A percentile compares a stretch with the other conserved stretches of the same genome.
These are phyloP conservation scores for Potentilla sterilis DNA, from an alignment of 306 rosid species.

Conservation along the genomic window DNA sequence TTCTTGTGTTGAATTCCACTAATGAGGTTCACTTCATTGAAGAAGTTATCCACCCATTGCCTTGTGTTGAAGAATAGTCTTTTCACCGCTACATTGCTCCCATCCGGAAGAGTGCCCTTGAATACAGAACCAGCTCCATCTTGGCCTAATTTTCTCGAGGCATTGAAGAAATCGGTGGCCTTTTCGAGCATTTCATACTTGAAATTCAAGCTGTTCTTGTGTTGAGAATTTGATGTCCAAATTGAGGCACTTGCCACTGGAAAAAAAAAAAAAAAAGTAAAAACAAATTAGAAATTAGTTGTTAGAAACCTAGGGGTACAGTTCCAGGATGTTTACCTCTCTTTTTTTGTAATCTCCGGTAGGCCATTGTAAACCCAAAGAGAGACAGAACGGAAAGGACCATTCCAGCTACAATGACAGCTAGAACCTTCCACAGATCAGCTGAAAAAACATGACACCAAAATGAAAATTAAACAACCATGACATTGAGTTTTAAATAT, in stretches of 20 bases:
- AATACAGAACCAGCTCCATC: constrained; percentile 57
- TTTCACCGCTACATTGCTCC: constrained; percentile 56
- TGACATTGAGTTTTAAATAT: background rate
- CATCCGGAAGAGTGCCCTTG: constrained; percentile 55
- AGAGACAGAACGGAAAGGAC: constrained; percentile 25
- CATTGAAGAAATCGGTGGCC: constrained; percentile 44
- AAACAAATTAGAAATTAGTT: background rate
- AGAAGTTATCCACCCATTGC: constrained; percentile 63
- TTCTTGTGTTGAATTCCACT: constrained; percentile 56
- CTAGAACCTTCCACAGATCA: constrained; percentile 24
- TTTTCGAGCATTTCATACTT: constrained; percentile 51
- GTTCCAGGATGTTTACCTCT: constrained; percentile 26
- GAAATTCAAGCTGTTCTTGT: constrained; percentile 35
- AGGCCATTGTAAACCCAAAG: constrained; percentile 27
- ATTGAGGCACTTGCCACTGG: constrained; percentile 17
- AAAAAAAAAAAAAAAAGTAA: constrained; percentile 12
- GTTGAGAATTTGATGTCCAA: constrained; percentile 6
- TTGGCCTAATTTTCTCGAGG: constrained; percentile 46
- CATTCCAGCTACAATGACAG: constrained; percentile 23
- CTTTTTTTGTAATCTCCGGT: constrained; percentile 14
- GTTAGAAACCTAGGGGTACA: background rate
- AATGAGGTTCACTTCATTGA: constrained; percentile 57
- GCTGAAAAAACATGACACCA: background rate
- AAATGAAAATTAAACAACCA: background rate
- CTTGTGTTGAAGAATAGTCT: constrained; percentile 48